phyloP scores from a whole-genome alignment of 129 eudicot species.

The Centaurea solstitialis region DNA sequence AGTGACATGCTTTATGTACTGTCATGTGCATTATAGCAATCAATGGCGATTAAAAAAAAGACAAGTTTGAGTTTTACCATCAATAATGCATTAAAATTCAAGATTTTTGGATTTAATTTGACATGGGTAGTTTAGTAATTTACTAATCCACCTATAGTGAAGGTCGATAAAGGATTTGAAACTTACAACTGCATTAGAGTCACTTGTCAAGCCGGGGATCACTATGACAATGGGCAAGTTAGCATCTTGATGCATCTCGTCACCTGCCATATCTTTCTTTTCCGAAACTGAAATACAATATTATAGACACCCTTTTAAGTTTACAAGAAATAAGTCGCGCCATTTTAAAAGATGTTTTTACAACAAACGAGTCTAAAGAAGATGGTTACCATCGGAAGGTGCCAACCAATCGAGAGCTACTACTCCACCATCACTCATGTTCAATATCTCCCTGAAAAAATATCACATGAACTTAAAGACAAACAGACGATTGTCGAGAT shows the following conservation, averaged over 20 bases:
- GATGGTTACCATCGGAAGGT: slow-evolving; percentile 47
- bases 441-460: slow-evolving; percentile 58
- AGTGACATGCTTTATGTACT: slow-evolving; percentile 81
- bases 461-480: background rate
- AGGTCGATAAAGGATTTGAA: background rate
- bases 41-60: background rate
- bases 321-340: background rate
- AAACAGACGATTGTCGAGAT: background rate
- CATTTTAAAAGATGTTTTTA: background rate
- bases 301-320: background rate
- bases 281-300: slow-evolving; percentile 32
- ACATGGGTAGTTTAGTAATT: background rate
- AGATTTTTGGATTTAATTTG: background rate
- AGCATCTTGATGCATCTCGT: slow-evolving; percentile 47
- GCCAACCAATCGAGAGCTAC: slow-evolving; percentile 84
- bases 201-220: slow-evolving; percentile 88
- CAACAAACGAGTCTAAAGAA: background rate
- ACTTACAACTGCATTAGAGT: slow-evolving; percentile 74
- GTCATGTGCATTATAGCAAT: slow-evolving; percentile 21
- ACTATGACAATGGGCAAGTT: slow-evolving; percentile 68
- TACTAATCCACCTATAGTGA: background rate
- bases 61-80: background rate
- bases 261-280: slow-evolving; percentile 27
- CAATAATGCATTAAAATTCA: background rate
- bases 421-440: slow-evolving; percentile 86